Conservation (phyloP, 202 grass and related monocot genomes). For the Dendrocalamus latiflorus region DNA sequence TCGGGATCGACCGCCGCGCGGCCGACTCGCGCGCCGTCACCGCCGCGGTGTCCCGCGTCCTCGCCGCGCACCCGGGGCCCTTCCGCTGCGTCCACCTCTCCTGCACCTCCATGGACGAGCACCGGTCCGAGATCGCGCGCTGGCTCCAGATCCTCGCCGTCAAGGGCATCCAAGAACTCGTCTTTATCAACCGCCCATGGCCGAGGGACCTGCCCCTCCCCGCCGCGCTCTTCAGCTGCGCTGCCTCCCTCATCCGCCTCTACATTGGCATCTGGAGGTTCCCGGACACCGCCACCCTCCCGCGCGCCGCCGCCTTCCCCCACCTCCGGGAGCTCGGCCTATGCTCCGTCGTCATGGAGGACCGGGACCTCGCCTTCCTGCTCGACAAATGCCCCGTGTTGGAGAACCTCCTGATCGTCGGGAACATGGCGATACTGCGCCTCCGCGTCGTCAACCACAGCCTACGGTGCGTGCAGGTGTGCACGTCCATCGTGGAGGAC, state of each 20-base stretch:
- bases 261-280: constrained; percentile 25
- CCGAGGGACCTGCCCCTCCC: constrained; percentile 30
- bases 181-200: constrained; percentile 26
- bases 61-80: constrained; percentile 35
- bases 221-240: constrained; percentile 15
- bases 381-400: no score
- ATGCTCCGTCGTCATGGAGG: no score
- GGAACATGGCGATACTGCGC: no score
- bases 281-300: neutral
- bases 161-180: constrained; percentile 43
- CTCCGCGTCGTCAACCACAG: no score
- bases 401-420: no score
- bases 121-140: neutral
- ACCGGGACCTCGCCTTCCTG: no score
- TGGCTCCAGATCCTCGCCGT: constrained; percentile 28
- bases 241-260: constrained; percentile 26
- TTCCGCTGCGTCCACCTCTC: constrained; percentile 27
- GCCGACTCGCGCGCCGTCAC: no score
- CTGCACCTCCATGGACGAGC: neutral
- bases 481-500: no score
- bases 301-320: constrained; percentile 1
- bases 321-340: constrained; percentile 38
- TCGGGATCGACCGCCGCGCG: no score
- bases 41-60: neutral
- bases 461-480: no score